Evolutionary conservation across 179 eudicot species (phyloP), one percentile per base, ranked within the genome.

Genomic region (Actinidia chinensis): DNA sequence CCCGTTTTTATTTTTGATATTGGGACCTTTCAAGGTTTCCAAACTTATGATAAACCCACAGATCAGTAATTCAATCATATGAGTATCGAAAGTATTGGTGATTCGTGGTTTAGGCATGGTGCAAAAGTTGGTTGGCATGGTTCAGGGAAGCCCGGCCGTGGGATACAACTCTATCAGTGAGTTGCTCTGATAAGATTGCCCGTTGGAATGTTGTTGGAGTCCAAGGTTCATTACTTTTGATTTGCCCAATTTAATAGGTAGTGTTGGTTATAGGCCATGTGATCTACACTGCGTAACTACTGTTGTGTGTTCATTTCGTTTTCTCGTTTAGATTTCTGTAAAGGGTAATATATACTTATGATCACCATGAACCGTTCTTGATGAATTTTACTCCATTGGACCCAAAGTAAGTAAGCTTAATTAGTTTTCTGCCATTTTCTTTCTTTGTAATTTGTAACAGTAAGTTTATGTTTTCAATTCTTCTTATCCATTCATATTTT

Each of bases 101-200:
- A 66, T 5, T 40, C 68, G 5, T 76, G 58, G 78, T 17, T 79
- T 85, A 90, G 87, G 76, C 79, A 77, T 78, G 74, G 66, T 81
- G 65, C 82, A 82, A 58, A 76, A 61, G 71, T 44, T 54, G n/a
- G 54, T 77, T 77, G 91, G 95, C 78, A 85, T 83, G 68, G 97
- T 95, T 84, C 97, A 90, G 80, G 98, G 80, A 95, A 95, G 85
- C 98, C 99, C 75, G 99, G 99, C 66, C 95, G 99, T 80, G 99
- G 99, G 89, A 76, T 71, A 86, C 91, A 10, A 95, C 99, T 80
- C 87, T 94, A 81, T 95, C 99, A 61, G 97, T 95, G 59, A 93
- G 98, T 84, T 95, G 99, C 83, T 95, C 98, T 52, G 99, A 95
- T 85, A 95, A 95, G 88, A 93, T 95, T 84, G 91, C 97, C 59